Evolutionary conservation across 169 alveolate genomes (phyloP).

Genomic region (Plasmodium gallinaceum): DNA sequence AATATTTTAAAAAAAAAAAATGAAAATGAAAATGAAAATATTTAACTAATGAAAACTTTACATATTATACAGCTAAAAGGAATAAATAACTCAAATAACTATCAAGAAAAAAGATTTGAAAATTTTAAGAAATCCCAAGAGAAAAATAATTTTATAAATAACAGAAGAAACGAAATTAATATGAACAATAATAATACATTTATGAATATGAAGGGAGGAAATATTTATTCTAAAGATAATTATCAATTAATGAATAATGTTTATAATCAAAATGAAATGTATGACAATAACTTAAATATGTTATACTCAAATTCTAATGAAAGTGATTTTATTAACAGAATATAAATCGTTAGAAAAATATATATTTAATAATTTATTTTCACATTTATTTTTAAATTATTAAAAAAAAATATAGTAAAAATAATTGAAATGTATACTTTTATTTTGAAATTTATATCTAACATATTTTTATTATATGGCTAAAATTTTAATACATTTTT

Average conservation of each 20-base stretch:
- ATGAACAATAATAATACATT: background rate
- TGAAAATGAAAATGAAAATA: background rate
- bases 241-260: constrained; percentile 20
- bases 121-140: constrained; percentile 7
- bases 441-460: constrained; percentile 1
- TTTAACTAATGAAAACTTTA: background rate
- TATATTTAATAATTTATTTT: background rate
- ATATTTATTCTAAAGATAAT: constrained; percentile 11
- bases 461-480: no score
- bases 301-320: constrained; percentile 26
- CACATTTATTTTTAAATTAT: no score
- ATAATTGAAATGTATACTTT: background rate
- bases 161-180: constrained; percentile 22
- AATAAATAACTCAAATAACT: constrained; percentile 22
- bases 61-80: constrained; percentile 41
- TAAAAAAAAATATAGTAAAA: no score
- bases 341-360: constrained; percentile 17
- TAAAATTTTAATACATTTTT: no score
- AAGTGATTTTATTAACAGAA: constrained; percentile 16
- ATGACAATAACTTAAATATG: constrained; percentile 21
- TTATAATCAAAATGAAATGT: constrained; percentile 29
- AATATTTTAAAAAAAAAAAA: background rate
- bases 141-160: constrained; percentile 8
- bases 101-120: constrained; percentile 48
- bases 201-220: background rate